phyloP scores from a whole-genome alignment of 441 rosid genomes.

The Gossypium davidsonii region DNA sequence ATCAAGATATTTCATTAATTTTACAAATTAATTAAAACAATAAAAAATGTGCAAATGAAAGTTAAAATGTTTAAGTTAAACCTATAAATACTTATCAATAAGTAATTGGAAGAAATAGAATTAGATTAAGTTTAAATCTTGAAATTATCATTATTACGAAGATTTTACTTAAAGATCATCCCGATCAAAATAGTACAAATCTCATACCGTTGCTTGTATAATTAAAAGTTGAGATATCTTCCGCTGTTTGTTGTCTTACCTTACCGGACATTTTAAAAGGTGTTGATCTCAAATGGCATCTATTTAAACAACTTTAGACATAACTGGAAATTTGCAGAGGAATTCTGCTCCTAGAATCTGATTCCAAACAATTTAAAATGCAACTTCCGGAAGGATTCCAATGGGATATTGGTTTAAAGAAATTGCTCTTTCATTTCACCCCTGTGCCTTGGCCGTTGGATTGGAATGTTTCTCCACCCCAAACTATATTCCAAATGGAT shows the following conservation, averaged over 20 bases:
- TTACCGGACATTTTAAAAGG: not conserved
- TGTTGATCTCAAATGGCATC: slow-evolving; percentile 1
- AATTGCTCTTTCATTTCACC: not conserved
- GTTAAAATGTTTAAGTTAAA: too few relatives aligned
- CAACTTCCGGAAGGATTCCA: slow-evolving; percentile 27
- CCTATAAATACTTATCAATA: too few relatives aligned
- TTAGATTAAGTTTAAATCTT: too few relatives aligned
- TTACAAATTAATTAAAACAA: too few relatives aligned
- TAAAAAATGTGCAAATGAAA: too few relatives aligned
- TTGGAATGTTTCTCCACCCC: not conserved
- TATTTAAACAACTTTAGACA: not conserved
- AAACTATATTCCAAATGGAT: not conserved
- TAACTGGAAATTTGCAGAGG: not conserved
- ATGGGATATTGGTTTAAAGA: not conserved
- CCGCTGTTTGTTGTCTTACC: not conserved
- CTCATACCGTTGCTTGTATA: not conserved
- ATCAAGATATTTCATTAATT: too few relatives aligned
- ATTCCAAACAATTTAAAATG: not conserved
- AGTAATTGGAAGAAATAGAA: too few relatives aligned
- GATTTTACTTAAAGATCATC: too few relatives aligned
- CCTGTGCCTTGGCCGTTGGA: not conserved
- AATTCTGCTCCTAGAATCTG: slow-evolving; percentile 6
- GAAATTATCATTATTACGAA: too few relatives aligned
- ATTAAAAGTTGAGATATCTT: not conserved
- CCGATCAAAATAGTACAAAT: too few relatives aligned